phyloP scores from a whole-genome alignment of 306 rosid genomes.

The Alnus glutinosa region DNA sequence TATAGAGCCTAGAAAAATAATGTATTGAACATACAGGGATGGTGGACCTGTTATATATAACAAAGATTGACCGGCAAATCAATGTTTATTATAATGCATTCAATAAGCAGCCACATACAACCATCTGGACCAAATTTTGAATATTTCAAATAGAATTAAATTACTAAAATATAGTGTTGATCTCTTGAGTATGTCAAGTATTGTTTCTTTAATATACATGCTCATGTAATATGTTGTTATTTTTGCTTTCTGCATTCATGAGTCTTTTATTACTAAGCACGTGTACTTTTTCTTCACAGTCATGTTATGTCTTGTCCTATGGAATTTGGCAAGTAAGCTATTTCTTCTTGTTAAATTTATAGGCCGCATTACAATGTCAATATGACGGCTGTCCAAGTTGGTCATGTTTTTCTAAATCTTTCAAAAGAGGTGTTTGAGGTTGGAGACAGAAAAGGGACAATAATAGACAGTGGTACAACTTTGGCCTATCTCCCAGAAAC shows the following conservation, averaged over 20 bases:
- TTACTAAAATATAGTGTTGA: neutral
- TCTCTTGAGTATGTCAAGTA: neutral
- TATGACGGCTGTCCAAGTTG: slow-evolving; percentile 93
- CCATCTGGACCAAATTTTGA: neutral
- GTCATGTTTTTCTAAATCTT: slow-evolving; percentile 55
- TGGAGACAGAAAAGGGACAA: slow-evolving; percentile 78
- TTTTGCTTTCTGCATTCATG: slow-evolving; percentile 8
- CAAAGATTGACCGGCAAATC: neutral
- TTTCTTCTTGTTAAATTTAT: slow-evolving; percentile 25
- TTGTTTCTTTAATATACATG: slow-evolving; percentile 11
- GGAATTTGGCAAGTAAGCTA: slow-evolving; percentile 21
- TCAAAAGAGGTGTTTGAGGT: slow-evolving; percentile 61
- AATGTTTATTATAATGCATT: neutral
- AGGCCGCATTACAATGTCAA: slow-evolving; percentile 94
- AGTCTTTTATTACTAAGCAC: slow-evolving; percentile 17
- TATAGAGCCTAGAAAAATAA: no score
- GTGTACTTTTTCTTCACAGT: neutral
- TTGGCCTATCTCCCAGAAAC: slow-evolving; percentile 96
- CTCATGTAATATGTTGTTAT: slow-evolving; percentile 18
- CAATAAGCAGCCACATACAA: neutral
- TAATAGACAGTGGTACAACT: slow-evolving; percentile 97
- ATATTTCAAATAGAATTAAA: neutral
- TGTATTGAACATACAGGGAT: neutral
- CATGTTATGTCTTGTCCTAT: slow-evolving; percentile 20
- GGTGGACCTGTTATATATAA: neutral